A percentile compares a stretch with the other conserved stretches of the same genome.
phyloP scores from a whole-genome alignment of 192 early-diverging fungal genomes.

The Neocallimastix lanati region DNA sequence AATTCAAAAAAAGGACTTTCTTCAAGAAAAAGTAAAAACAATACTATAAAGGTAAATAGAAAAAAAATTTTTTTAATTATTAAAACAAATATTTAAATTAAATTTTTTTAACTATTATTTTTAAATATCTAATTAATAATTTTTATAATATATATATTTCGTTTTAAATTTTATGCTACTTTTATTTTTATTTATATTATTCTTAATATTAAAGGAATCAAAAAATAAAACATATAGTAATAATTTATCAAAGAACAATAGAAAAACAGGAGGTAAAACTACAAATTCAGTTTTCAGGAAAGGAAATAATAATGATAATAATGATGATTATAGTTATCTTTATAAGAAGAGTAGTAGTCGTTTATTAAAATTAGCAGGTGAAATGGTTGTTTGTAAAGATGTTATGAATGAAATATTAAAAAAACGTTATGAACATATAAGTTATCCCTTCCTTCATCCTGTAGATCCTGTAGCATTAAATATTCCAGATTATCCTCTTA shows the following conservation, averaged over 20 bases:
- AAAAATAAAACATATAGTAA: neutral
- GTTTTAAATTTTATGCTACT: no score
- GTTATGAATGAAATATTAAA: neutral
- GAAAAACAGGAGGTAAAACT: neutral
- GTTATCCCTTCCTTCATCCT: conserved; percentile 56
- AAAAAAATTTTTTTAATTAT: no score
- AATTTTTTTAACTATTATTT: no score
- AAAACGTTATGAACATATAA: neutral
- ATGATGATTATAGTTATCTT: neutral
- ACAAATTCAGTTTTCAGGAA: neutral
- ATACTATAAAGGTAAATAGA: neutral
- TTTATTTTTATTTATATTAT: no score
- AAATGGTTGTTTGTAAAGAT: neutral
- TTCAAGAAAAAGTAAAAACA: neutral
- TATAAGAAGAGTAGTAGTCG: neutral
- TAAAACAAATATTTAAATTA: no score
- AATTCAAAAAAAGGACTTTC: neutral
- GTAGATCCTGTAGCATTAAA: conserved; percentile 59
- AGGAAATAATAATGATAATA: neutral
- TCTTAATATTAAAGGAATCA: neutral
- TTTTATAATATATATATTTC: no score
- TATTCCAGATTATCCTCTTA: conserved; percentile 57
- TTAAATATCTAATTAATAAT: no score
- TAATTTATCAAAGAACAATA: neutral
- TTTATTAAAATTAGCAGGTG: neutral